Evolutionary conservation across 2,329 filamentous ascomycete species (phyloP).

Genomic region (Aureobasidium zeae): DNA sequence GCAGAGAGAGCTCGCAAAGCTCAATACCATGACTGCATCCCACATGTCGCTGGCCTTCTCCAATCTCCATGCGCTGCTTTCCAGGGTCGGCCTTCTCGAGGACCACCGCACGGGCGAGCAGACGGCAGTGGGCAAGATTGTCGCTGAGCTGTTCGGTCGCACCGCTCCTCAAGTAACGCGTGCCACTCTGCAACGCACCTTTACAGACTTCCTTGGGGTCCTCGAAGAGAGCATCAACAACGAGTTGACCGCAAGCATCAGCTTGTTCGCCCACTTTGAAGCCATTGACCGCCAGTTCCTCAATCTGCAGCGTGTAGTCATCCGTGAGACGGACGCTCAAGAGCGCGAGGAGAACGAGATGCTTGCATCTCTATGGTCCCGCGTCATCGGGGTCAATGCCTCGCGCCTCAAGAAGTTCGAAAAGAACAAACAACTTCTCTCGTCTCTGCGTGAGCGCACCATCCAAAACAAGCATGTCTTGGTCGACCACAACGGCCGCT

Average conservation of each 20-base stretch:
- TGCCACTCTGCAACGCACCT: slow-evolving; percentile 73
- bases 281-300: slow-evolving; percentile 83
- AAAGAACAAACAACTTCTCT: slow-evolving; percentile 73
- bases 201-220: slow-evolving; percentile 75
- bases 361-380: slow-evolving; percentile 76
- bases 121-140: slow-evolving; percentile 58
- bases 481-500: slow-evolving; percentile 74
- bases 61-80: slow-evolving; percentile 72
- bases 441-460: slow-evolving; percentile 70
- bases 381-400: slow-evolving; percentile 68
- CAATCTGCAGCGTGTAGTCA: slow-evolving; percentile 75
- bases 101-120: slow-evolving; percentile 44
- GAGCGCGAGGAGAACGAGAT: slow-evolving; percentile 73
- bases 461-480: slow-evolving; percentile 80
- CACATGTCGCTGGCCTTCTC: slow-evolving; percentile 67
- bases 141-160: slow-evolving; percentile 67
- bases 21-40: slow-evolving; percentile 53
- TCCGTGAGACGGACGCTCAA: slow-evolving; percentile 72
- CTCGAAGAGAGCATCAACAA: slow-evolving; percentile 82
- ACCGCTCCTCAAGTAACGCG: slow-evolving; percentile 74
- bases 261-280: slow-evolving; percentile 83
- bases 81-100: slow-evolving; percentile 42
- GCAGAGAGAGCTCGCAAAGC: slow-evolving; percentile 66
- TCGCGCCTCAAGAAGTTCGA: slow-evolving; percentile 78
- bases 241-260: slow-evolving; percentile 70